Base-by-base conservation (phyloP, 768 basidiomycete genomes). In the Naganishia vaughanmartiniae region DNA sequence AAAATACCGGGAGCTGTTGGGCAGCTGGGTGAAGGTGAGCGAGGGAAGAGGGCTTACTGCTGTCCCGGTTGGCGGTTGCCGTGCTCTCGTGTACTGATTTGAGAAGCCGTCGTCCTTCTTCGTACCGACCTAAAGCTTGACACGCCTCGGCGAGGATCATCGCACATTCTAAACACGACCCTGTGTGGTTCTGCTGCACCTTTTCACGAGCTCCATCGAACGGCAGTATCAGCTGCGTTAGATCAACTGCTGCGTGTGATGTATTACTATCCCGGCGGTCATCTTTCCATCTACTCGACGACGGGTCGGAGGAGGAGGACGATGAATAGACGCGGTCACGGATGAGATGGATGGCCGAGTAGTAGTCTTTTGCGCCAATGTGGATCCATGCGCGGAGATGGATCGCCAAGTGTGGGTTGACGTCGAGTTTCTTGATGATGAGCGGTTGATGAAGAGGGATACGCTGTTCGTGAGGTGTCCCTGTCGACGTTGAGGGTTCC, bases 101-200 rank as follows among this genome's bases (percentile, higher is more conserved):
- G 56, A 72, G 48, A 24, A 68, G 33, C 9, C 30, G 45, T 63
- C 66, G 51, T 51, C 71, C 71, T 33, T 72, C 66, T 46, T 72
- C 71, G 26, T 60, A 67, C n/a, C 71, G 56, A 28, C 54, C 56
- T 21, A 68, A 15, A 56, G 28, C 39, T 48, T 76, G 69, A 67
- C 78, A 79, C 19, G 76, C 78, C 46, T 67, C 73, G 0, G 76
- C 76, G 15, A 78, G 70, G 56, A 81, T 78, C 58, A 78, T 45
- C 0, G 77, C 80, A 69, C 80, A 79, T 28, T 67, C 77, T 39
- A 74, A 70, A 45, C 69, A 70, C 7, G 69, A 68, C 76, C 78
- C n/a, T n/a, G n/a, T 46, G 9, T 45, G 42, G 12, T 67, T 36
- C 48, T n/a, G 2, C 28, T 55, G 45, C 31, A 54, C 4, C 11